Evolutionary conservation across 805 yeast genomes (phyloP), one percentile per base, ranked within the genome.

Genomic region (Candida ortonii): DNA sequence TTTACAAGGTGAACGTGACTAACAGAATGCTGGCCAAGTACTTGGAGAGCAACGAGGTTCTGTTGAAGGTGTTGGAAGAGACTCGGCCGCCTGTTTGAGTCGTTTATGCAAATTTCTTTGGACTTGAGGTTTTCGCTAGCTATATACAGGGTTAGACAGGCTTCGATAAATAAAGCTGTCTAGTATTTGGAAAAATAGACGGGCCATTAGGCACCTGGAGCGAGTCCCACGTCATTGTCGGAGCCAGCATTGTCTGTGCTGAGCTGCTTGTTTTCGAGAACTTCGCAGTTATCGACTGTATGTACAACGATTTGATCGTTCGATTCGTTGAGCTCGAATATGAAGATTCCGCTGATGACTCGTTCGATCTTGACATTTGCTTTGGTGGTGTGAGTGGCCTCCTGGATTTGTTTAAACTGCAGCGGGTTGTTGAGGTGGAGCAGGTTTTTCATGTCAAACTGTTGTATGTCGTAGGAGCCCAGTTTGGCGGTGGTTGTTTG

Each of bases 251-350:
- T 26, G 19, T 16, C 30, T 10, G 22, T n/a, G 11, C 30, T 36
- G 10, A 38, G 23, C 33, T 53, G 50, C 17, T 61, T 60, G 27
- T 55, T 67, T 47, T 79, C 84, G 16, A 75, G 57, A 27, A 80
- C 64, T 40, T 80, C 80, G 36, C 83, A 67, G 46, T 78, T 71
- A 46, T 83, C 90, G 20, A 83, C 67, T 2, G 84, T 78, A 50
- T 81, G 85, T 5, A 77, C 84, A 6, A 65, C 28, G 21, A 83
- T 73, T 40, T 64, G 53, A 38, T 73, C 69, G 50, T 79, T 78
- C n/a, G 63, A 60, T 16, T 67, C 68, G 47, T 70, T 75, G 38
- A 83, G 62, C 49, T 82, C 89, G 50, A 81, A 81, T 6, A 80
- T 66, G 48, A 82, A 82, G 3, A 78, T 54, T 1, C 89, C 90